Percentiles rank a stretch among this genome's conserved stretches.
Evolutionary conservation across 208 protist species (phyloP).

Genomic region (Porcisia deanei): DNA sequence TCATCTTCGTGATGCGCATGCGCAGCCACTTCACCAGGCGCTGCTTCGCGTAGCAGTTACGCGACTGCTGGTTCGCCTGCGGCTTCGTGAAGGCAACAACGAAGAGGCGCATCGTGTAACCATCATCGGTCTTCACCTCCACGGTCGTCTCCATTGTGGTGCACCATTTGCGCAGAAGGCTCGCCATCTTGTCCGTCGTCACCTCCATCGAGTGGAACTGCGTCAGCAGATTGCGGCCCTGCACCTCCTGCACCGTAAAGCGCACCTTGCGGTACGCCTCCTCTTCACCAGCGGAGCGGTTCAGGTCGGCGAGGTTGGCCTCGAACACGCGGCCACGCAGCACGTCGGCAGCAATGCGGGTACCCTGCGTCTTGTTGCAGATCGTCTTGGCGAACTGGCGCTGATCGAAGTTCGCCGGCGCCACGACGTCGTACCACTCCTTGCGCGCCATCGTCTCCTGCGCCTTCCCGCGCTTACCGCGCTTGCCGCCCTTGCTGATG

Average conservation of each 20-base stretch:
- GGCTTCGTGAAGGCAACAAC: conserved; percentile 98
- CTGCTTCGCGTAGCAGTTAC: conserved; percentile 98
- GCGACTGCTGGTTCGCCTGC: conserved; percentile 91
- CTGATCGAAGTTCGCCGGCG: conserved; percentile 96
- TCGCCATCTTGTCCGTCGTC: conserved; percentile 98
- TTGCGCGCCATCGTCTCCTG: conserved; percentile 98
- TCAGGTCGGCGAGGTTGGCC: conserved; percentile 97
- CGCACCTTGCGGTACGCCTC: conserved; percentile 97
- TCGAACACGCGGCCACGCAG: conserved; percentile 98
- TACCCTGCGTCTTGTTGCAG: conserved; percentile 97
- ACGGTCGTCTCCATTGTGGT: conserved; percentile 97
- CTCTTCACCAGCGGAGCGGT: conserved; percentile 80
- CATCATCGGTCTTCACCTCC: conserved; percentile 97
- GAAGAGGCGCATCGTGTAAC: conserved; percentile 97
- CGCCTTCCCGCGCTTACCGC: conserved; percentile 92
- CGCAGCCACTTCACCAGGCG: conserved; percentile 95
- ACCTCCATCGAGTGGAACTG: conserved; percentile 99
- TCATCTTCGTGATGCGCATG: conserved; percentile 96
- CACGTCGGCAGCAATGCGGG: conserved; percentile 93
- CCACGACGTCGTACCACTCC: conserved; percentile 99
- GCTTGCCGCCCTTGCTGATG: conserved; percentile 96
- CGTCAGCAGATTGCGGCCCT: conserved; percentile 96
- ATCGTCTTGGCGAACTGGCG: conserved; percentile 97
- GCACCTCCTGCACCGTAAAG: conserved; percentile 97
- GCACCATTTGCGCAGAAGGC: conserved; percentile 99